Evolutionary conservation across 1,139 yeast genomes (phyloP), one percentile per base, ranked within the genome.

Genomic region (Eremothecium gossypii): DNA sequence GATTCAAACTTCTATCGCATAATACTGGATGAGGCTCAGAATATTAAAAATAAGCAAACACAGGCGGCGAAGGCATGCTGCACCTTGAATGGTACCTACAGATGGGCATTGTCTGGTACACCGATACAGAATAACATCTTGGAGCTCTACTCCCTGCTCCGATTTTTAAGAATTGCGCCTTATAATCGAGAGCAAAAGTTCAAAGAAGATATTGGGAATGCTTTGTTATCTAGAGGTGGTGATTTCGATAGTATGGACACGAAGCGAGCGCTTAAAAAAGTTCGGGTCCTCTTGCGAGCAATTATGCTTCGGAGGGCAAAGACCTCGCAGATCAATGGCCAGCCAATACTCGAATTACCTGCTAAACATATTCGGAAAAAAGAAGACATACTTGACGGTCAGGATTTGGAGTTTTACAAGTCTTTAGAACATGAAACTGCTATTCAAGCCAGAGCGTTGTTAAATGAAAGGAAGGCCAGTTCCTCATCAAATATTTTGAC

Each of bases 101-200:
- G 91, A 44, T 79, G 95, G 77, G 83, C 95, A 54, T 67, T 91
- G 35, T 79, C 94, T 4, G 99, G 98, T 52, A 91, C 99, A 0
- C 98, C 98, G 0, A 81, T 93, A 69, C 97, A 93, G 63, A 91
- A 91, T 54, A 74, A 70, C 41, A 74, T 89, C 45, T 83, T 76
- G 35, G 99, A 91, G 54, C 65, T 93, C 33, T 85, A 70, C 57
- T 87, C 96, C 1, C 64, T 87, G 36, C 59, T 91, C 27, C 63
- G 89, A 48, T 91, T 87, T 57, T 65, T 91, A 45, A 67, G 73
- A 40, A 79, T 86, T 36, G 70, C 72, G 44, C 93, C 93, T 0
- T 83, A 82, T 53, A 67, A 72, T 52, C 68, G 78, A 57, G 84
- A 79, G 51, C 54, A 53, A 10, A 69, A 65, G 40, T 89, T 87